Evolutionary conservation across 176 grass and related monocot species (phyloP).

Genomic region (Microstegium vimineum): DNA sequence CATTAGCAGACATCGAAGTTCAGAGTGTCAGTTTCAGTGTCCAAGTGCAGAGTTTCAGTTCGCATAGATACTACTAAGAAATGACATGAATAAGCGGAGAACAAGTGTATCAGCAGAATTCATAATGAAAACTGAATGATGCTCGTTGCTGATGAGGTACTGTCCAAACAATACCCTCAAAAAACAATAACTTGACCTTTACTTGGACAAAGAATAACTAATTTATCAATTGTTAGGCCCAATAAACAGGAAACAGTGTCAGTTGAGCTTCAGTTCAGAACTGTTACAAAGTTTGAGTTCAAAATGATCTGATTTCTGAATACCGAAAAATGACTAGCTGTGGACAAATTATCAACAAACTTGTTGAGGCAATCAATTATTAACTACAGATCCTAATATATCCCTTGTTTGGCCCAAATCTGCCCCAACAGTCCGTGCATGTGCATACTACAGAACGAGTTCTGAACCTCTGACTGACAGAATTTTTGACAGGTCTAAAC

Average conservation of each 20-base stretch:
- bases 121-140: not conserved
- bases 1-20: not conserved
- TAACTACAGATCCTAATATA: not conserved
- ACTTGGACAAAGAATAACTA: not conserved
- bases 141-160: no score
- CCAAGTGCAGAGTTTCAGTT: not conserved
- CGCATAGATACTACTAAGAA: not conserved
- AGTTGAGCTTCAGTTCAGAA: not conserved
- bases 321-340: not conserved
- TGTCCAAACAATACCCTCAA: not conserved
- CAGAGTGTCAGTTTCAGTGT: constrained; percentile 11
- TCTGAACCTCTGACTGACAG: not conserved
- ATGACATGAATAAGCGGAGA: not conserved
- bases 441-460: not conserved
- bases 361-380: not conserved
- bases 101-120: not conserved
- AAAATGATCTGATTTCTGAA: not conserved
- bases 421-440: not conserved
- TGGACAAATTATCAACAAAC: not conserved
- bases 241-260: not conserved
- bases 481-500: not conserved
- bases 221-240: not conserved
- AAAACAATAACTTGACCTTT: not conserved
- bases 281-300: not conserved
- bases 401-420: not conserved